Percentiles rank a stretch among this genome's conserved stretches.
Conservation (phyloP, 805 yeast species). For the Cyberlindnera lachancei region DNA sequence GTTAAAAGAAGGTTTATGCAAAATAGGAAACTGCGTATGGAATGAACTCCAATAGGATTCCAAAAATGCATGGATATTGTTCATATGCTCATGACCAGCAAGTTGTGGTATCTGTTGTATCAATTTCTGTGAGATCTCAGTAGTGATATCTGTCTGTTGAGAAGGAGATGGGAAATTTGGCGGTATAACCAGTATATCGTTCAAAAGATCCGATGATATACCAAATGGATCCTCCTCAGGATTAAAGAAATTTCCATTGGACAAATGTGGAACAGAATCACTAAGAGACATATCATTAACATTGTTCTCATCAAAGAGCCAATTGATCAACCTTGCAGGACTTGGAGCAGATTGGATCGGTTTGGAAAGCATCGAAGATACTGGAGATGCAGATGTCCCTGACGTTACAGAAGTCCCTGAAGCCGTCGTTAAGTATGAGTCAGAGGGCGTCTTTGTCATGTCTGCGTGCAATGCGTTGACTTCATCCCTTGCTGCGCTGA, state of each 20-base stretch:
- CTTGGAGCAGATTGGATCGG: constrained; percentile 6
- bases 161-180: constrained; percentile 25
- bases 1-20: constrained; percentile 45
- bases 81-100: constrained; percentile 16
- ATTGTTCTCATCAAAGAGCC: constrained; percentile 23
- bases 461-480: constrained; percentile 15
- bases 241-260: constrained; percentile 20
- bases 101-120: constrained; percentile 17
- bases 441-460: background rate
- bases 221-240: constrained; percentile 26
- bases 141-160: constrained; percentile 20
- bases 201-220: constrained; percentile 19
- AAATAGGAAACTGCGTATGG: constrained; percentile 39
- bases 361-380: too few relatives aligned
- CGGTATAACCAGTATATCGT: constrained; percentile 23
- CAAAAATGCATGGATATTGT: constrained; percentile 18
- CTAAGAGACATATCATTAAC: constrained; percentile 4
- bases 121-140: constrained; percentile 14
- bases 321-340: constrained; percentile 21
- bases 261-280: constrained; percentile 15
- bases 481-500: constrained; percentile 25
- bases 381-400: too few relatives aligned
- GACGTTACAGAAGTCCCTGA: background rate
- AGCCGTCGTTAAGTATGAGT: background rate
- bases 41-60: constrained; percentile 22